Evolutionary conservation across 371 early-diverging fungal genomes (phyloP).

Genomic region (Apophysomyces elegans): DNA sequence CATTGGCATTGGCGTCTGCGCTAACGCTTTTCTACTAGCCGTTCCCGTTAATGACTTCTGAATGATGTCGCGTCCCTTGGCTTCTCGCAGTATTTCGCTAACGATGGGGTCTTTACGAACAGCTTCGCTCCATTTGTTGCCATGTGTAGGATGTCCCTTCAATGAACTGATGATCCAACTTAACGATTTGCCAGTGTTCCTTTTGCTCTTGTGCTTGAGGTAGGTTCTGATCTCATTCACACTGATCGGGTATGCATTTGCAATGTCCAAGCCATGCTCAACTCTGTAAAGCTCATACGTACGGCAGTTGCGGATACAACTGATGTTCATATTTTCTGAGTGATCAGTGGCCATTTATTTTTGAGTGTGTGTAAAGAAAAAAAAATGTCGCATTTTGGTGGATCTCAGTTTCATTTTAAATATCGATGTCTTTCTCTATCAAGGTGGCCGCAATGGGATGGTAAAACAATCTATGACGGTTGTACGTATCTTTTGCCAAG

Average conservation of each 20-base stretch:
- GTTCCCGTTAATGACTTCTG: too few species aligned
- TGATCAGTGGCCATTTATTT: too few species aligned
- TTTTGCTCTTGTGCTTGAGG: neutral
- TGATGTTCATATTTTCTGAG: neutral
- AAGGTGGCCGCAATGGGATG: conserved; percentile 89
- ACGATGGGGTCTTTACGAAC: neutral
- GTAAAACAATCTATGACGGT: conserved; percentile 74
- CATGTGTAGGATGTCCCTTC: neutral
- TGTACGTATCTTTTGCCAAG: conserved; percentile 81
- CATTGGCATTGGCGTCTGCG: neutral
- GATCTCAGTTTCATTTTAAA: conserved; percentile 22
- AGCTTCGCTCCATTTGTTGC: neutral
- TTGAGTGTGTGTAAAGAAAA: too few species aligned
- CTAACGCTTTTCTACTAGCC: too few species aligned
- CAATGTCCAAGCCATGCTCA: neutral
- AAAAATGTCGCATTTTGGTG: too few species aligned
- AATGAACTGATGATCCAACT: neutral
- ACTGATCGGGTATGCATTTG: neutral
- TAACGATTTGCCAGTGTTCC: neutral
- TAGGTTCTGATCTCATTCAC: neutral
- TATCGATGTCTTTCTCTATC: conserved; percentile 78
- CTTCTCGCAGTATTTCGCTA: neutral
- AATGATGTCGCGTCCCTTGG: neutral
- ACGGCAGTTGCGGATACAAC: neutral
- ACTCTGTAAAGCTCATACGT: neutral